These are phyloP conservation scores for Volvox reticuliferus DNA, from an alignment of 139 green algal genomes.

Conservation along the genomic window DNA sequence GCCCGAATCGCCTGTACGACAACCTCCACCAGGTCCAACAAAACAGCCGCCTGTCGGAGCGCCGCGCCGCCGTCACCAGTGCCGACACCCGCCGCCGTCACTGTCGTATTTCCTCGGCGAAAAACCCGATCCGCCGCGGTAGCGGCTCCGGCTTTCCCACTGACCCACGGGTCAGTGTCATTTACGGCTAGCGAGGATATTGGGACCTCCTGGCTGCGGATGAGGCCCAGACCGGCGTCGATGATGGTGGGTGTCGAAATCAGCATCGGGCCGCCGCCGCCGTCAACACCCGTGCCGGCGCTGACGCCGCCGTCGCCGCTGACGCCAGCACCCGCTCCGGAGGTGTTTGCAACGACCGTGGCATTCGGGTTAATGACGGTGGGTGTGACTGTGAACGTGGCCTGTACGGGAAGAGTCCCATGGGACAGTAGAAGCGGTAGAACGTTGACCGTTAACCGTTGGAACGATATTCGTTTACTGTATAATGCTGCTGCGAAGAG, in stretches of 20 bases:
- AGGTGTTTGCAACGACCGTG: neutral
- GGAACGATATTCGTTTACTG: neutral
- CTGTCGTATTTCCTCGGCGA: neutral
- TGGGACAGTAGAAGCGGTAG: neutral
- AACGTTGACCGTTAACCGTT: neutral
- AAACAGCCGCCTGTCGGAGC: neutral
- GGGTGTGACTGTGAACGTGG: slow-evolving; percentile 18
- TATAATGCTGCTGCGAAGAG: too few relatives aligned
- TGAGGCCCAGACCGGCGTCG: neutral
- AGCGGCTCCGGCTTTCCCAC: neutral
- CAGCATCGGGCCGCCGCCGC: neutral
- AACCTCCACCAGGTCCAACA: neutral
- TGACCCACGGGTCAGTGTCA: neutral
- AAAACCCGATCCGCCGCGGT: neutral
- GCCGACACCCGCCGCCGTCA: neutral
- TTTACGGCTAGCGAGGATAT: too few relatives aligned
- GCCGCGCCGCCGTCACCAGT: neutral
- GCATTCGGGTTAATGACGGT: neutral
- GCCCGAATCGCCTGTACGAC: neutral
- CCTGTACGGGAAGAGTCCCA: neutral
- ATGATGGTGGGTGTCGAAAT: neutral
- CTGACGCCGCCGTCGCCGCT: neutral
- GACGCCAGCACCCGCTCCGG: too few relatives aligned
- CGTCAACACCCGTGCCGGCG: too few relatives aligned
- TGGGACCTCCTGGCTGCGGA: neutral